A percentile compares a stretch with the other conserved stretches of the same genome.
phyloP scores from a whole-genome alignment of 208 protist species.

The Polymyxa betae region DNA sequence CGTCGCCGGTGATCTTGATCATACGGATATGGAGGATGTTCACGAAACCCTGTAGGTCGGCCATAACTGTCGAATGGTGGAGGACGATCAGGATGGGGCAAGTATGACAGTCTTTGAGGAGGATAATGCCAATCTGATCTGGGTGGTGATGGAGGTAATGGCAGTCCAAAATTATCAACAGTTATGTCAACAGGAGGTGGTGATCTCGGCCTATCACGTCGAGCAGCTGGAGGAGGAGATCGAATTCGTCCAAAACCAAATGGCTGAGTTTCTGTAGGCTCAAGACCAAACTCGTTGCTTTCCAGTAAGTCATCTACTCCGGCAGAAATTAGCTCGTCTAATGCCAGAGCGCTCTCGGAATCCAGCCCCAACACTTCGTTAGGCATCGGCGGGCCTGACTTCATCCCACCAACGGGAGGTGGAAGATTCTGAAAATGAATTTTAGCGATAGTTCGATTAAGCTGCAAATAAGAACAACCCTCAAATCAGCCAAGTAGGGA shows the following conservation, averaged over 20 bases:
- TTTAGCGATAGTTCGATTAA: neutral
- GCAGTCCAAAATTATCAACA: neutral
- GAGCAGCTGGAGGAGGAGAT: too few relatives aligned
- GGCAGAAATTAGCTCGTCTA: neutral
- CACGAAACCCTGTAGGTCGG: too few relatives aligned
- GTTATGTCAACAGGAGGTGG: neutral
- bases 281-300: neutral
- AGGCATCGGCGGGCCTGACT: neutral
- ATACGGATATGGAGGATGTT: too few relatives aligned
- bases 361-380: neutral
- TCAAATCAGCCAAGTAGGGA: neutral
- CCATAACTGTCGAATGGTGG: too few relatives aligned
- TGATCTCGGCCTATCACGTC: too few relatives aligned
- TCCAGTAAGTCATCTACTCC: neutral
- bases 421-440: neutral
- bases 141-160: conserved; percentile 11
- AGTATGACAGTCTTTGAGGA: too few relatives aligned
- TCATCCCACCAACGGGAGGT: conserved; percentile 15
- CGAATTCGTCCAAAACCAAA: too few relatives aligned
- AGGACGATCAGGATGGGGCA: too few relatives aligned
- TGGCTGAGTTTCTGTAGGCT: neutral
- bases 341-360: neutral
- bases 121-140: too few relatives aligned
- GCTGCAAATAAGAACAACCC: too few relatives aligned
- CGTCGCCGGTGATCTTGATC: too few relatives aligned